A percentile compares a stretch with the other conserved stretches of the same genome.
Conservation (phyloP, 371 early-diverging fungal species). For the Syncephalastrum sp. region DNA sequence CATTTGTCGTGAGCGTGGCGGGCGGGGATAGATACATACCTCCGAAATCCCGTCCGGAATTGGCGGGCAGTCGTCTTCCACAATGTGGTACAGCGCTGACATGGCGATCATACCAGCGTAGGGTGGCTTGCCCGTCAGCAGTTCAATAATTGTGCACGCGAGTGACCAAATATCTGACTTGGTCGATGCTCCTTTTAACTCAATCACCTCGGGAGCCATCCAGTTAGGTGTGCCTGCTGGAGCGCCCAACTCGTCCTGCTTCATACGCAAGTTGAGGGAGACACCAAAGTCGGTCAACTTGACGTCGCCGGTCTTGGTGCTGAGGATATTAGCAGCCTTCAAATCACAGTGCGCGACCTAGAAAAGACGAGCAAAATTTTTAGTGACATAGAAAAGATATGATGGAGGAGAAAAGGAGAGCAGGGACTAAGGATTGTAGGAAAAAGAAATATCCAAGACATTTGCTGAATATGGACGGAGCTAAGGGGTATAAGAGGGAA, state of each 20-base stretch:
- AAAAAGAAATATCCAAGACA: no score
- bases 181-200: conserved; percentile 76
- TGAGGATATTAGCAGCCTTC: conserved; percentile 92
- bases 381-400: no score
- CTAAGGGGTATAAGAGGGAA: neutral
- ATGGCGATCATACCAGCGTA: conserved; percentile 79
- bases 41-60: conserved; percentile 70
- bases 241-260: conserved; percentile 58
- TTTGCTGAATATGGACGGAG: no score
- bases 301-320: conserved; percentile 88
- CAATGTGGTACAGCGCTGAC: conserved; percentile 87
- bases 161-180: conserved; percentile 89
- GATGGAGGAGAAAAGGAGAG: no score
- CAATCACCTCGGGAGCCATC: conserved; percentile 99
- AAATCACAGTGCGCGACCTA: conserved; percentile 91
- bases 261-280: conserved; percentile 72
- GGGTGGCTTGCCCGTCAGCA: conserved; percentile 85
- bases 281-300: conserved; percentile 96
- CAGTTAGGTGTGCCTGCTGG: conserved; percentile 94
- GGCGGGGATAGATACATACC: neutral
- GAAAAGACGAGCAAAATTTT: no score
- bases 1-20: neutral
- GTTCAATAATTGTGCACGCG: conserved; percentile 87
- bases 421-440: no score
- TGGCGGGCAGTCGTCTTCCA: conserved; percentile 83